Percentiles rank a stretch among this genome's conserved stretches.
phyloP scores from a whole-genome alignment of 1,139 yeast genomes.

The Citeromyces hawaiiensis region DNA sequence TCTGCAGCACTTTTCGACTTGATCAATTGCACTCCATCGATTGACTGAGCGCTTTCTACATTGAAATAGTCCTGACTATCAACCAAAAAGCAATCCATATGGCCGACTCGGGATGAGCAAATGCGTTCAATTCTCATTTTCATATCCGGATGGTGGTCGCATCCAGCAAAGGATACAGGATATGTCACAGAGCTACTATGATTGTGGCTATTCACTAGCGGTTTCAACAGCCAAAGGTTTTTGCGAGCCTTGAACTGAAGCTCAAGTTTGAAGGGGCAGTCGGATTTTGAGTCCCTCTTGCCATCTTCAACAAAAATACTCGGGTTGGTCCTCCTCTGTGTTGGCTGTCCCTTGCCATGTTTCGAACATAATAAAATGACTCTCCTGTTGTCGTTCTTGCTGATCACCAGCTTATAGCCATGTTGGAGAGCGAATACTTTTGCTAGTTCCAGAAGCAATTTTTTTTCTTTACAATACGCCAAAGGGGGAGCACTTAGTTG shows the following conservation, averaged over 20 bases:
- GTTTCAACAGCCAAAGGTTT: slow-evolving; percentile 11
- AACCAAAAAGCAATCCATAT: background rate
- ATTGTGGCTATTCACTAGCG: slow-evolving; percentile 8
- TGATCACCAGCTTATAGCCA: slow-evolving; percentile 11
- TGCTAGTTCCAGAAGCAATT: slow-evolving; percentile 9
- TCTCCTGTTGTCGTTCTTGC: slow-evolving; percentile 11
- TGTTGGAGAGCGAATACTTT: slow-evolving; percentile 10
- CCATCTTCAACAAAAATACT: background rate
- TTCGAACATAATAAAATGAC: slow-evolving; percentile 10
- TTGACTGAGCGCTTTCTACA: background rate
- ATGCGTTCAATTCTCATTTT: background rate
- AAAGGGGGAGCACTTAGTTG: slow-evolving; percentile 7
- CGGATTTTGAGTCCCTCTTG: slow-evolving; percentile 3
- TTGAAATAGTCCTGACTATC: background rate
- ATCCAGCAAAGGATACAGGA: slow-evolving; percentile 4
- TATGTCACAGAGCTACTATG: slow-evolving; percentile 6
- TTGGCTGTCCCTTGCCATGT: slow-evolving; percentile 6
- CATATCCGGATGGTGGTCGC: background rate
- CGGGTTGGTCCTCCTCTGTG: background rate
- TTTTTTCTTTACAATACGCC: slow-evolving; percentile 8
- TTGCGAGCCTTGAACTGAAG: slow-evolving; percentile 11
- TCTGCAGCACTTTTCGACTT: background rate
- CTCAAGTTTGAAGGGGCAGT: slow-evolving; percentile 11
- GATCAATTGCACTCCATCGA: background rate
- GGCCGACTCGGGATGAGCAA: background rate